phyloP scores from a whole-genome alignment of 164 flowering plant genomes.

The Protea cynaroides region DNA sequence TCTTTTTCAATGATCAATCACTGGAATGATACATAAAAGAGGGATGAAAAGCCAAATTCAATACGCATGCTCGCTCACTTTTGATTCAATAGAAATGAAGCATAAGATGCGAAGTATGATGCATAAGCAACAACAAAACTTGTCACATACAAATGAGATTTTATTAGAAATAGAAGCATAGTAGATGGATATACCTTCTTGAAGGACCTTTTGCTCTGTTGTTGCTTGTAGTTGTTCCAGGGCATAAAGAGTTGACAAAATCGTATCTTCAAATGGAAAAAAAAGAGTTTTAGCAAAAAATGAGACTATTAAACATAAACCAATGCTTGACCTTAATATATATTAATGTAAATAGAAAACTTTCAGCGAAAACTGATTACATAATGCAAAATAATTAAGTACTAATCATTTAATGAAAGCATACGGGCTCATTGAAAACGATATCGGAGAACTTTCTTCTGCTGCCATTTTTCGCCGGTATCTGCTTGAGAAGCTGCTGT shows the following conservation, averaged over 20 bases:
- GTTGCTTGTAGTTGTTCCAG: conserved; percentile 29
- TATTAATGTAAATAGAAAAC: neutral
- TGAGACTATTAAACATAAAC: neutral
- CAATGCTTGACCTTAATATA: conserved; percentile 2
- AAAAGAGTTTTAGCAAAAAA: neutral
- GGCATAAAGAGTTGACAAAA: conserved; percentile 58
- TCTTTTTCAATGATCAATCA: too few relatives aligned
- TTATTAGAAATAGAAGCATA: neutral
- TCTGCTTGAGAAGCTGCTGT: conserved; percentile 34
- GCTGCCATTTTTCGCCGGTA: conserved; percentile 52
- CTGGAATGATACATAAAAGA: too few relatives aligned
- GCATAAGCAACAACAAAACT: neutral
- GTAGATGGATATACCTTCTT: conserved; percentile 38
- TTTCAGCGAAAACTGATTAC: neutral
- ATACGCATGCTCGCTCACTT: too few relatives aligned
- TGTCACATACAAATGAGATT: neutral
- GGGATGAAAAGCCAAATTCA: too few relatives aligned
- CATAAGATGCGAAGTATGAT: too few relatives aligned
- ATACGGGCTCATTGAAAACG: conserved; percentile 68
- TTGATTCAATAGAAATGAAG: too few relatives aligned
- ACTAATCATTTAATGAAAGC: conserved; percentile 13
- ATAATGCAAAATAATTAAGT: neutral
- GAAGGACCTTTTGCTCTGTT: conserved; percentile 28
- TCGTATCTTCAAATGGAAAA: conserved; percentile 39
- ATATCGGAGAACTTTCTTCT: conserved; percentile 34